A percentile compares a stretch with the other conserved stretches of the same genome.
These are phyloP conservation scores for Colletotrichum liriopes DNA, from an alignment of 2,329 filamentous ascomycete genomes.

Conservation along the genomic window DNA sequence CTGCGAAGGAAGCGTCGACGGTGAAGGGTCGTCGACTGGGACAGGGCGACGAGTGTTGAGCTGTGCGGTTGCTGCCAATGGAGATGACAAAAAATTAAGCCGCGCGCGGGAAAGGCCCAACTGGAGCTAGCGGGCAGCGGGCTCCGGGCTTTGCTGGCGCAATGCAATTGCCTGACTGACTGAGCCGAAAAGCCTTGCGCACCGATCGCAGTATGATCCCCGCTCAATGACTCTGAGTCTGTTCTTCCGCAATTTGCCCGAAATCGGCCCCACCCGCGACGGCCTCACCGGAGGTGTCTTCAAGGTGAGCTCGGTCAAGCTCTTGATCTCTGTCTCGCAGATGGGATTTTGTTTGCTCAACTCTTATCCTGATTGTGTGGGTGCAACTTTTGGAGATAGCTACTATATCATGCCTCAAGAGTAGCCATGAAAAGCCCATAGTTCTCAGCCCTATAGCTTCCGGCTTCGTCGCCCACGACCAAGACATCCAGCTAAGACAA, in stretches of 20 bases:
- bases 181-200: constrained; percentile 38
- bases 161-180: constrained; percentile 37
- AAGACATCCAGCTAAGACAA: not conserved
- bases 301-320: constrained; percentile 17
- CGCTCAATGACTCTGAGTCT: not conserved
- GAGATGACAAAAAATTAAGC: constrained; percentile 41
- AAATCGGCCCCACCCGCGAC: constrained; percentile 24
- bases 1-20: constrained; percentile 17
- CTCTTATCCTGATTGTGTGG: not conserved
- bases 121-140: constrained; percentile 39
- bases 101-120: constrained; percentile 38
- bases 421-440: not conserved
- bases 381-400: no score
- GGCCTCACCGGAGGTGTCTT: not conserved
- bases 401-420: not conserved
- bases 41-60: constrained; percentile 25
- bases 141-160: constrained; percentile 41
- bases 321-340: not conserved
- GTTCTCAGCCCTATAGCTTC: not conserved
- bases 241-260: constrained; percentile 39
- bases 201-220: constrained; percentile 15
- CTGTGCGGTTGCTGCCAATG: constrained; percentile 31
- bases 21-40: constrained; percentile 29
- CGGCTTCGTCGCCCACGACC: not conserved
- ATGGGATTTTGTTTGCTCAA: not conserved